These are phyloP conservation scores for Pythium coloratum DNA, from an alignment of 352 stramenopile genomes.

Conservation along the genomic window DNA sequence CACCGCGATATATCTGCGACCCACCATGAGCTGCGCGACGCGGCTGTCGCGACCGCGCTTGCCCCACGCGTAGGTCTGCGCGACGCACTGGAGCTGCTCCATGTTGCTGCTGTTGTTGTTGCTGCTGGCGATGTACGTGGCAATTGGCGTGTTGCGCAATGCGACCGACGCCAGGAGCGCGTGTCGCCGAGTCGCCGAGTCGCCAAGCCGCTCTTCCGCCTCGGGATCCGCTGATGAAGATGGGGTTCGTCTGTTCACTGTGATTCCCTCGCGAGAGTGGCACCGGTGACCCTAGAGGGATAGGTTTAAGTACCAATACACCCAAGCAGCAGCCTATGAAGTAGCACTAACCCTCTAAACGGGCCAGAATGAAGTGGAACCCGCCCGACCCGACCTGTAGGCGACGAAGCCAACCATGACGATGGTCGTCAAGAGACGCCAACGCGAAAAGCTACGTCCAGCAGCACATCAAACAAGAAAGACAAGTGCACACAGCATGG, in stretches of 20 bases:
- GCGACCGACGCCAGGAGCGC: neutral
- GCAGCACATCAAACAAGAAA: neutral
- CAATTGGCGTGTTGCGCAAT: slow-evolving; percentile 14
- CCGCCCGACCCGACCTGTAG: neutral
- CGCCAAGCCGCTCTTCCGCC: neutral
- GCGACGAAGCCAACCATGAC: slow-evolving; percentile 1
- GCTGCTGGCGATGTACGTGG: slow-evolving; percentile 14
- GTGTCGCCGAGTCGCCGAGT: slow-evolving; percentile 2
- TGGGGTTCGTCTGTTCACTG: neutral
- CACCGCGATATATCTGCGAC: neutral
- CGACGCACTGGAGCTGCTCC: slow-evolving; percentile 81
- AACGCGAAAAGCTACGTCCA: neutral
- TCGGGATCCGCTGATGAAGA: slow-evolving; percentile 11
- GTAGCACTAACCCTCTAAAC: slow-evolving; percentile 1
- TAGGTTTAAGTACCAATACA: slow-evolving; percentile 19
- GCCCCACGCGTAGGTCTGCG: slow-evolving; percentile 91
- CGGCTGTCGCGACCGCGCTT: slow-evolving; percentile 79
- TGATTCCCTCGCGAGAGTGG: slow-evolving; percentile 25
- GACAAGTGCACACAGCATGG: slow-evolving; percentile 26
- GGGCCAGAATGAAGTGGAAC: neutral
- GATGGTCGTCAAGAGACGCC: slow-evolving; percentile 10
- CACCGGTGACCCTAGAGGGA: slow-evolving; percentile 10
- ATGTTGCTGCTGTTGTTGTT: slow-evolving; percentile 37
- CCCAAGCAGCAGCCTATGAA: slow-evolving; percentile 17
- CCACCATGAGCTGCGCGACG: slow-evolving; percentile 88